Base-by-base conservation (phyloP, 2,329 filamentous ascomycete species). In the Cercospora sp. region DNA sequence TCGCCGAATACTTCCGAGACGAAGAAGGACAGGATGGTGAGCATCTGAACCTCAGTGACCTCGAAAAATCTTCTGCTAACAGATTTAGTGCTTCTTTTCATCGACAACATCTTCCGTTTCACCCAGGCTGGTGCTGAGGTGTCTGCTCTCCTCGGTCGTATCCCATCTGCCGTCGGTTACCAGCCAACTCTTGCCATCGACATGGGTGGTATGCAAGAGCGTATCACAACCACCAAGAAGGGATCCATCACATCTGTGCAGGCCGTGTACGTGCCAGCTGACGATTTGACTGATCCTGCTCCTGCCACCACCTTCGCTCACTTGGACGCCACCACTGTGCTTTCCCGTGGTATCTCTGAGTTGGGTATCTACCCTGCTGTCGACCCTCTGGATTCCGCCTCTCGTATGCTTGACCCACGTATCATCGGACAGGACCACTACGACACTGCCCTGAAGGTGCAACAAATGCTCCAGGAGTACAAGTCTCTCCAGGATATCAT, bases 81-180 rank as follows among this genome's bases (percentile, higher is more conserved):
- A 16, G 13, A 58, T 28, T 58, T 28, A 61, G 93, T 97, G 89
- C 88, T 97, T 82, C 93, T 97, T 83, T 97, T 98, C 89, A 98
- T 98, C 83, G 95, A 99, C 91, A 99, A 99, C 89, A 98, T 99
- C 86, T 97, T 97, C 93, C 91, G 95, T 81, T 98, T 98, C 89
- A 97, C 94, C 75, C 94, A 98, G 87, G 95, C 95, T 83, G 95
- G 95, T 94, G 98, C 95, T 80, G 95, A 99, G 87, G 95, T 99
- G 89, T 98, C 94, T 87, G 95, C 95, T 80, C 90, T 99, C 82
- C 89, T 99, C 75, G 95, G 95, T 88, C 94, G 95, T 93, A 99
- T 99, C 80, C 95, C 95, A 85, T 99, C 95, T 88, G 95, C 95
- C 82, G 95, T 99, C 91, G 95, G 95, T 91, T 99, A 99, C 90